These are phyloP conservation scores for Cryptosporidium bovis DNA, from an alignment of 169 alveolate species.

Conservation along the genomic window DNA sequence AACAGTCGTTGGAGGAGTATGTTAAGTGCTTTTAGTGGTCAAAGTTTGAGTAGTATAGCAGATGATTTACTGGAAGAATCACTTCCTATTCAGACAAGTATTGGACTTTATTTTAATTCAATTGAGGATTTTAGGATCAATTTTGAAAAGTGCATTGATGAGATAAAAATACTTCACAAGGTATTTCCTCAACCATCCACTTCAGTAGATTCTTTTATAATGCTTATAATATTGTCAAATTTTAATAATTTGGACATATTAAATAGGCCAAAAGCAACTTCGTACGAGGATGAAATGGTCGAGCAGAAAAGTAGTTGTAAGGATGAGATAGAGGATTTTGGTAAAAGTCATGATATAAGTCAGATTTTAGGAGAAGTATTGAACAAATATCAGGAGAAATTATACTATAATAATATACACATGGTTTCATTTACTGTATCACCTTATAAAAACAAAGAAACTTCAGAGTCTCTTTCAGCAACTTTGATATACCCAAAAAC, in stretches of 20 bases:
- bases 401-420: slow-evolving; percentile 31
- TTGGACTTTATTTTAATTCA: slow-evolving; percentile 52
- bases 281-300: not conserved
- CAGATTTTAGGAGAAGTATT: not conserved
- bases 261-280: slow-evolving; percentile 2
- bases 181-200: slow-evolving; percentile 51
- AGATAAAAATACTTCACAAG: slow-evolving; percentile 19
- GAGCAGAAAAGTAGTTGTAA: not conserved
- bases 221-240: slow-evolving; percentile 27
- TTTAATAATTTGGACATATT: slow-evolving; percentile 14
- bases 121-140: slow-evolving; percentile 20
- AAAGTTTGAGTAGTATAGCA: slow-evolving; percentile 41
- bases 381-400: slow-evolving; percentile 18
- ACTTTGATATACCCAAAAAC: slow-evolving; percentile 47
- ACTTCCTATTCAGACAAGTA: slow-evolving; percentile 52
- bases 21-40: slow-evolving; percentile 68
- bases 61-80: slow-evolving; percentile 66
- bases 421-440: slow-evolving; percentile 45
- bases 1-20: slow-evolving; percentile 65
- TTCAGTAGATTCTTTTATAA: slow-evolving; percentile 34
- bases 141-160: slow-evolving; percentile 39
- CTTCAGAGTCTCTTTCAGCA: slow-evolving; percentile 50
- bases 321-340: slow-evolving; percentile 1
- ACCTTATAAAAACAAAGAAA: slow-evolving; percentile 23
- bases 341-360: not conserved